phyloP scores from a whole-genome alignment of 495 filamentous ascomycete genomes.

The Podospora australis region DNA sequence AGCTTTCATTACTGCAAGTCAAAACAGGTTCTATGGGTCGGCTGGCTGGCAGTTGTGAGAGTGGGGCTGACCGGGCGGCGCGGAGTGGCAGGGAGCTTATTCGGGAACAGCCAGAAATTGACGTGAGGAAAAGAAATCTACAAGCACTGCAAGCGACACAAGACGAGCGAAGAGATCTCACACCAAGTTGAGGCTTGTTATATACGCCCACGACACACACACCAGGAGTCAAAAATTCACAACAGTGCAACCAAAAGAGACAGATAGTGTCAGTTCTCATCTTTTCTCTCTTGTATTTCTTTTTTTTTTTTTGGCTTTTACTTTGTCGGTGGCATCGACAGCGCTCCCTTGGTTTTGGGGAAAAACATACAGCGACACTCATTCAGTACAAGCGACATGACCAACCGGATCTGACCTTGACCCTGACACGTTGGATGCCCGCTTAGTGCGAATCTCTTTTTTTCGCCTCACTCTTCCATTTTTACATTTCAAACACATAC shows the following conservation, averaged over 20 bases:
- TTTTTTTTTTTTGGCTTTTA: no score
- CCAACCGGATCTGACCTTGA: conserved; percentile 12
- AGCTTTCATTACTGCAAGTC: background rate
- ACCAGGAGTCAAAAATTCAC: no score
- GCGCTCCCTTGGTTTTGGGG: no score
- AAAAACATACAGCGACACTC: no score
- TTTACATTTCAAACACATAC: no score
- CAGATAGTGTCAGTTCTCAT: no score
- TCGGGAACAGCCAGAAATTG: conserved; percentile 29
- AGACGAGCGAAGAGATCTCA: no score
- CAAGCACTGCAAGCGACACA: conserved; percentile 10
- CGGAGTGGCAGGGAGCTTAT: conserved; percentile 20
- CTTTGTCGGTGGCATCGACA: no score
- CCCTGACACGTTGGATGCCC: conserved; percentile 29
- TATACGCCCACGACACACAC: no score
- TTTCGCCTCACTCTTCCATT: conserved; percentile 25
- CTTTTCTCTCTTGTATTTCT: no score
- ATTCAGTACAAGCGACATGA: background rate
- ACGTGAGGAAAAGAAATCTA: conserved; percentile 35
- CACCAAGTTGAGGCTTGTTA: no score
- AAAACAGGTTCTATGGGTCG: conserved; percentile 7
- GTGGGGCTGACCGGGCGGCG: conserved; percentile 17
- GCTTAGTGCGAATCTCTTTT: conserved; percentile 27
- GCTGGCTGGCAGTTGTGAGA: conserved; percentile 16
- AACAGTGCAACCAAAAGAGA: no score